Base-by-base conservation (phyloP, 495 filamentous ascomycete genomes). In the Trichoderma reesei region DNA sequence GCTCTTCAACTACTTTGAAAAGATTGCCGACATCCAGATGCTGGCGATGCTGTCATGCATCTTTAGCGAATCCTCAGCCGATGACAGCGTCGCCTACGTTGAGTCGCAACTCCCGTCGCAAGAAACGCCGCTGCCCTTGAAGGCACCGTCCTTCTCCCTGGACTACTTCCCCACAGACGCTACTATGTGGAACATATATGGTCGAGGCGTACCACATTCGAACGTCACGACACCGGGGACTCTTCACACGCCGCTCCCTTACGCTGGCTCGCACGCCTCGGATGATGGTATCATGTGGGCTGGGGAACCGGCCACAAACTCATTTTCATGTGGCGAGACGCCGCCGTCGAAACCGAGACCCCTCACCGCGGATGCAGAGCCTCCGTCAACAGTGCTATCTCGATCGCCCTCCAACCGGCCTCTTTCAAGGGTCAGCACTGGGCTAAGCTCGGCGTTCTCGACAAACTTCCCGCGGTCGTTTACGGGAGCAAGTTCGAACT, bases 31-130 rank as follows among this genome's bases (percentile, higher is more conserved):
- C 71, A 76, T 93, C 3, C 92, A 97, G 72, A 96, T 96, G 92
- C 79, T 96, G 18, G 93, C 91, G 41, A 96, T 96, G 92, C 82
- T 97, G 13, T 88, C 92, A 1, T 96, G 92, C 71, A 86, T 96
- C 54, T 87, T 97, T 63, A 85, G 85, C 60, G 90, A 95, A 64
- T 80, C 85, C 7, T 71, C 72, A 0, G 70, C 78, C 5, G 74
- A 81, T 59, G 77, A 84, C 63, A 74, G 76, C n/a, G 73, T 79
- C 39, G 74, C 76, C 34, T 77, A 78, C 59, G 74, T 75, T 13
- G 80, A 80, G 56, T 72, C 76, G 5, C 74, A 75, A 39, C 75
- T 79, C 59, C 69, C 73, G 9, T 75, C 76, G 56, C 76, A 83
- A 26, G 77, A 85, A 64, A 82, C 82, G 37, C 86, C 85, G 7